Base-by-base conservation (phyloP, 768 basidiomycete species). In the Rickenella mellea region DNA sequence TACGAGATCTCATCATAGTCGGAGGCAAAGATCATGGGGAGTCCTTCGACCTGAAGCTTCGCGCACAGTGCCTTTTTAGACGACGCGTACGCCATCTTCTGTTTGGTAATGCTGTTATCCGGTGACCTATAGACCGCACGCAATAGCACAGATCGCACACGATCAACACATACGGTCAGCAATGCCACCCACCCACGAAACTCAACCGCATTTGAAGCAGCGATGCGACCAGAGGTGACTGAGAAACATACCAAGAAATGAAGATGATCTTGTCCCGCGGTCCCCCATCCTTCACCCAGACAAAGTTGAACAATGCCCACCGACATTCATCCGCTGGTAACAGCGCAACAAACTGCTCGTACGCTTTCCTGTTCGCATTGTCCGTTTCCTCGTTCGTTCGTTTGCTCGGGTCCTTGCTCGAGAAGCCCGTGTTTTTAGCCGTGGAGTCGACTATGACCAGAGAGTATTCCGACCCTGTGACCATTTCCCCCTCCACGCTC, bases 261-360 rank as follows among this genome's bases (percentile, higher is more conserved):
- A 97, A 93, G 50, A 69, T 61, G 44, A 97, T 68, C 70, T 96
- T 98, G 70, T 80, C 90, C 63, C 92, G 74, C 65, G 73, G 80
- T 27, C 85, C 85, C 40, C 67, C 80, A 42, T 72, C 79, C 57
- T 72, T 76, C 66, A 82, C 73, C 54, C 72, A 97, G 51, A 87
- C 81, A 48, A 93, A 82, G 61, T 98, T 92, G 55, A 91, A 94
- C 19, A 97, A 74, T n/a, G 84, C 93, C 77, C 80, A 99, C 64
- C 85, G 69, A 56, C 84, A 87, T 47, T 83, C 75, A 22, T 53
- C 53, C 57, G 81, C 74, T 1, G 93, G 91, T 43, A 98, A 69
- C 51, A 81, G 76, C 1, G 27, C 58, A 39, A 89, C 31, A 59
- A 98, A 97, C 0, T 71, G 69, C 0, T 91, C 83, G 62, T 87